Percentiles rank a stretch among this genome's conserved stretches.
Evolutionary conservation across 1,284 basidiomycete species (phyloP).

Genomic region (Leccinum griseonigrum): DNA sequence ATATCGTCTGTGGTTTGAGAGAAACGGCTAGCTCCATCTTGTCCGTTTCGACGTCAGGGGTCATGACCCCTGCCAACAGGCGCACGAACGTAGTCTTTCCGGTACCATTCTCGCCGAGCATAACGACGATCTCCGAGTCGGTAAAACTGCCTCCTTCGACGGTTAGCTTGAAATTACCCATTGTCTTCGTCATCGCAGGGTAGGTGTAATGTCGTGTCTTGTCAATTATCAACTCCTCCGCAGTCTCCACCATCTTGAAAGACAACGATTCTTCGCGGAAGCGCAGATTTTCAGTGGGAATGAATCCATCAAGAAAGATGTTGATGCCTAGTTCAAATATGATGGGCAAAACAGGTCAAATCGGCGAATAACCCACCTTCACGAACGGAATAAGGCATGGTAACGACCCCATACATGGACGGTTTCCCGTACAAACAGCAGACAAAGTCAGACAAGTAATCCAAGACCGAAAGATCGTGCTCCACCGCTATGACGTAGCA

Average conservation of each 20-base stretch:
- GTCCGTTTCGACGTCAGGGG: constrained; percentile 79
- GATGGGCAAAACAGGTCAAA: constrained; percentile 2
- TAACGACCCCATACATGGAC: constrained; percentile 96
- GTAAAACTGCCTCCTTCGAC: constrained; percentile 87
- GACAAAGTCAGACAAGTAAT: constrained; percentile 96
- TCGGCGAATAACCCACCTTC: constrained; percentile 63
- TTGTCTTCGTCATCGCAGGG: constrained; percentile 93
- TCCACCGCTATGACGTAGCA: constrained; percentile 96
- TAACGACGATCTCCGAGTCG: constrained; percentile 94
- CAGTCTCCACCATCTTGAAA: constrained; percentile 95
- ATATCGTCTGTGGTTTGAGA: constrained; percentile 94
- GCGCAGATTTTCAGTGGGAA: constrained; percentile 64
- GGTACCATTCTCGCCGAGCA: constrained; percentile 80
- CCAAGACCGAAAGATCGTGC: constrained; percentile 95
- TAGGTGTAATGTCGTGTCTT: constrained; percentile 87
- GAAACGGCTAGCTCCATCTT: constrained; percentile 82
- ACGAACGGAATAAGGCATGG: constrained; percentile 94
- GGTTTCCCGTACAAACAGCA: constrained; percentile 97
- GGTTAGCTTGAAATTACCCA: constrained; percentile 90
- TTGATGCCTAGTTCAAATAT: constrained; percentile 69
- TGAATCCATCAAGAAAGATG: constrained; percentile 94
- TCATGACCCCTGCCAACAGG: constrained; percentile 61
- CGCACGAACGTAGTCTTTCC: constrained; percentile 98
- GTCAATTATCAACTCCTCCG: constrained; percentile 81
- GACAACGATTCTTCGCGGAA: constrained; percentile 93